These are phyloP conservation scores for Larix sibirica DNA, from an alignment of 83 land plant genomes.

Conservation along the genomic window DNA sequence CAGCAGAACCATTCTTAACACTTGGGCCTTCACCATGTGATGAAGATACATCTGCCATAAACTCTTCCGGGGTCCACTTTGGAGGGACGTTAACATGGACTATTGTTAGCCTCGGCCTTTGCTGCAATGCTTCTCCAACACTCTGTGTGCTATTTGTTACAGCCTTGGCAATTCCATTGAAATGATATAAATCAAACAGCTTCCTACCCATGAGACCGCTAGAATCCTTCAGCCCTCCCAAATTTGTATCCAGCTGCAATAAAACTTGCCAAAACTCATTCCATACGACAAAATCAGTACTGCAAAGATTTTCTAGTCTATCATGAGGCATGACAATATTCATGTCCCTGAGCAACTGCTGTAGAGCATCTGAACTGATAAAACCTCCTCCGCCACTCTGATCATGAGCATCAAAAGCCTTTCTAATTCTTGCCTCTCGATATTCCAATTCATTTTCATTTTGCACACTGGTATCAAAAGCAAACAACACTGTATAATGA, in stretches of 20 bases:
- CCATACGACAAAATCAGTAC: conserved; percentile 88
- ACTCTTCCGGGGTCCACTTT: conserved; percentile 95
- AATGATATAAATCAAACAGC: conserved; percentile 89
- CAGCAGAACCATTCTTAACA: conserved; percentile 25
- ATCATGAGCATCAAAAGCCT: conserved; percentile 86
- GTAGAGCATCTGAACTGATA: conserved; percentile 79
- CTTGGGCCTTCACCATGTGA: conserved; percentile 22
- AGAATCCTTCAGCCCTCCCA: conserved; percentile 86
- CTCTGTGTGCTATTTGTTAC: conserved; percentile 51
- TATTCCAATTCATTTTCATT: conserved; percentile 91
- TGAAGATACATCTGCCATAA: conserved; percentile 46
- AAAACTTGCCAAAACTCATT: conserved; percentile 95
- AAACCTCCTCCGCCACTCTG: conserved; percentile 98
- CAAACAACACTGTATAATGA: conserved; percentile 93
- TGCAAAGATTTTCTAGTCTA: conserved; percentile 61
- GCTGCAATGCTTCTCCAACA: conserved; percentile 56
- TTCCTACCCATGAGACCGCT: conserved; percentile 72
- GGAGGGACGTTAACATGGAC: conserved; percentile 90
- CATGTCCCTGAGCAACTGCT: conserved; percentile 67
- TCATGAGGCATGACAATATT: conserved; percentile 70
- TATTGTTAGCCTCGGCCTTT: conserved; percentile 84
- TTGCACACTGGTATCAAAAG: conserved; percentile 73
- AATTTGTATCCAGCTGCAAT: conserved; percentile 72
- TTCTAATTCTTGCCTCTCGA: conserved; percentile 72
- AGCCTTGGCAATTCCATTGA: conserved; percentile 97